Evolutionary conservation across 768 basidiomycete species (phyloP).

Genomic region (Tylopilus vinaceipallidus): DNA sequence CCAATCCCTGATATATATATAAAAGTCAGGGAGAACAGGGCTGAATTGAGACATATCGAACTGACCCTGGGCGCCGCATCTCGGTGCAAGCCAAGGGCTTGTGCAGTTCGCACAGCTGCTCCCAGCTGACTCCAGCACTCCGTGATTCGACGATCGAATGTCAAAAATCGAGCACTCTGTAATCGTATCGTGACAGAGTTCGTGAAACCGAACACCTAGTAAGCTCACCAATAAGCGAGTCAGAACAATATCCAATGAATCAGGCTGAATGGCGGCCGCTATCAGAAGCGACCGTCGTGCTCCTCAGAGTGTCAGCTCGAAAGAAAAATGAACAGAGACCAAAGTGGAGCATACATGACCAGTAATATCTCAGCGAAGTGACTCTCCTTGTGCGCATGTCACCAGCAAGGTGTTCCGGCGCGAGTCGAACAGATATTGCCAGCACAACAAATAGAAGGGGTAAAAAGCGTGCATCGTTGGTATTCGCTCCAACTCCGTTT

Average conservation of each 20-base stretch:
- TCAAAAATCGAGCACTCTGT: slow-evolving; percentile 66
- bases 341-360: slow-evolving; percentile 72
- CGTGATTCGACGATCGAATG: slow-evolving; percentile 81
- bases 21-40: slow-evolving; percentile 4
- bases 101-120: slow-evolving; percentile 88
- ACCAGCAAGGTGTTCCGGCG: slow-evolving; percentile 81
- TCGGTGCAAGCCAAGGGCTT: slow-evolving; percentile 89
- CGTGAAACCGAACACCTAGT: neutral
- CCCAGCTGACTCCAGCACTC: slow-evolving; percentile 97
- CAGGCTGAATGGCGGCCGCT: slow-evolving; percentile 90
- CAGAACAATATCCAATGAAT: slow-evolving; percentile 89
- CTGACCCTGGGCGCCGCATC: slow-evolving; percentile 82
- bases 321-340: neutral
- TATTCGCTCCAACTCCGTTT: slow-evolving; percentile 61
- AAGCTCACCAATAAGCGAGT: slow-evolving; percentile 71
- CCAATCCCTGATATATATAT: slow-evolving; percentile 52
- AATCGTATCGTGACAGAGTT: slow-evolving; percentile 12
- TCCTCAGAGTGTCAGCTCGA: slow-evolving; percentile 33
- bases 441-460: slow-evolving; percentile 93
- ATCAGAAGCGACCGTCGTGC: slow-evolving; percentile 86
- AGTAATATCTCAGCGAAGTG: slow-evolving; percentile 88
- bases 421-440: slow-evolving; percentile 81
- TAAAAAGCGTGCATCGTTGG: slow-evolving; percentile 78
- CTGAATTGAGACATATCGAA: neutral
- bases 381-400: slow-evolving; percentile 73